A percentile compares a stretch with the other conserved stretches of the same genome.
Conservation (phyloP, 495 filamentous ascomycete species). For the Hyaloscypha variabilis region DNA sequence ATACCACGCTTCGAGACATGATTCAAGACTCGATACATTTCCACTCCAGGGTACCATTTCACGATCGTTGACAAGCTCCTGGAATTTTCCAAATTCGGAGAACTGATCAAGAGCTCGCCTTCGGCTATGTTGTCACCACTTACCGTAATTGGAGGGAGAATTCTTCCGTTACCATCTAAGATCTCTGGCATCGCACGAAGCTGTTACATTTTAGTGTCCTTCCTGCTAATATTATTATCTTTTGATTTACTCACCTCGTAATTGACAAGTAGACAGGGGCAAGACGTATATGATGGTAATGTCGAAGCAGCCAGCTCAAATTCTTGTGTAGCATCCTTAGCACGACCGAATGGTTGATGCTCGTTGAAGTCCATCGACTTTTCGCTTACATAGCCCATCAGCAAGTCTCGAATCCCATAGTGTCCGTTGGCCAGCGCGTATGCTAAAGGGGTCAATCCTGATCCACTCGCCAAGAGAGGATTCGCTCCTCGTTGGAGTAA, state of each 20-base stretch:
- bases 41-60: background rate
- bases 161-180: background rate
- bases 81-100: background rate
- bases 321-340: background rate
- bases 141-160: background rate
- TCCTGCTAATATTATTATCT: background rate
- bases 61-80: background rate
- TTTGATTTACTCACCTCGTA: background rate
- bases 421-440: conserved; percentile 2
- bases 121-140: background rate
- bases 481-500: conserved; percentile 2
- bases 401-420: background rate
- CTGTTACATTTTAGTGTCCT: background rate
- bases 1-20: background rate
- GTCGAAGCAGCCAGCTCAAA: background rate
- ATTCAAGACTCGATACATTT: background rate
- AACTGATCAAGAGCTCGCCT: background rate
- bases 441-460: background rate
- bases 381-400: background rate
- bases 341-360: background rate
- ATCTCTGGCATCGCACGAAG: background rate
- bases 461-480: background rate
- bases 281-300: background rate
- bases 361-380: background rate
- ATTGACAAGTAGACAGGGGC: background rate